Conservation (phyloP, 2,329 filamentous ascomycete genomes). For the Verticillium nonalfalfae region DNA sequence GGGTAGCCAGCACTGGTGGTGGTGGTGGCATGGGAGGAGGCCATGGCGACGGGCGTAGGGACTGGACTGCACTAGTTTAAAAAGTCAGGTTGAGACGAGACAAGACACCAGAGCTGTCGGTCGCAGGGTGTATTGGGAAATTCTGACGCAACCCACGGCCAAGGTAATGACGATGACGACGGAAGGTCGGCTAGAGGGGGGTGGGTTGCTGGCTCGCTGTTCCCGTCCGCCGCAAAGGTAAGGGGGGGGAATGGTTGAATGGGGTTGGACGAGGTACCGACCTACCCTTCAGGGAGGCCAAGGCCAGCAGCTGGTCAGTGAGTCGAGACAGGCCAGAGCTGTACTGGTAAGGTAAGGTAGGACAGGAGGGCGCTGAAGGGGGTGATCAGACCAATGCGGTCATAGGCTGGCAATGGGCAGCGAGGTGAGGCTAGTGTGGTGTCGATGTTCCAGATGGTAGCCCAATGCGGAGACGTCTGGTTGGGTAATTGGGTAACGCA, state of each 20-base stretch:
- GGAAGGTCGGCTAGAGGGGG: not conserved
- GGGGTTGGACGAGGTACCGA: not conserved
- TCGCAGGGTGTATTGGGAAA: not conserved
- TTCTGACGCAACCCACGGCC: not conserved
- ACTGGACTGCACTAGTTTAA: not conserved
- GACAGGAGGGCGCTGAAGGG: not conserved
- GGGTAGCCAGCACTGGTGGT: slow-evolving; percentile 3
- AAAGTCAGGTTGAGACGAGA: not conserved
- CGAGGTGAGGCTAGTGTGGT: not conserved
- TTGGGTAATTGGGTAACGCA: not conserved
- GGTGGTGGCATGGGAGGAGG: not conserved
- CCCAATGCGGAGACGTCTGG: not conserved
- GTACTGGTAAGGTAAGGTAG: too few relatives aligned
- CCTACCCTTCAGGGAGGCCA: not conserved
- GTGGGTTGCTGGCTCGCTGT: not conserved
- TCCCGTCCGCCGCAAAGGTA: not conserved
- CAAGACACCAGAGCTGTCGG: not conserved
- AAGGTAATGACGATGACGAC: not conserved
- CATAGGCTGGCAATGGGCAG: not conserved
- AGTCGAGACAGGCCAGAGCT: not conserved
- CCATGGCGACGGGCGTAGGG: not conserved
- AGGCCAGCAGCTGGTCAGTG: not conserved
- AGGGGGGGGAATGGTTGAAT: not conserved
- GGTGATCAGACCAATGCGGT: not conserved
- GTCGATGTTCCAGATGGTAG: not conserved